A percentile compares a stretch with the other conserved stretches of the same genome.
These are phyloP conservation scores for Syzygium aqueum DNA, from an alignment of 345 rosid species.

Conservation along the genomic window DNA sequence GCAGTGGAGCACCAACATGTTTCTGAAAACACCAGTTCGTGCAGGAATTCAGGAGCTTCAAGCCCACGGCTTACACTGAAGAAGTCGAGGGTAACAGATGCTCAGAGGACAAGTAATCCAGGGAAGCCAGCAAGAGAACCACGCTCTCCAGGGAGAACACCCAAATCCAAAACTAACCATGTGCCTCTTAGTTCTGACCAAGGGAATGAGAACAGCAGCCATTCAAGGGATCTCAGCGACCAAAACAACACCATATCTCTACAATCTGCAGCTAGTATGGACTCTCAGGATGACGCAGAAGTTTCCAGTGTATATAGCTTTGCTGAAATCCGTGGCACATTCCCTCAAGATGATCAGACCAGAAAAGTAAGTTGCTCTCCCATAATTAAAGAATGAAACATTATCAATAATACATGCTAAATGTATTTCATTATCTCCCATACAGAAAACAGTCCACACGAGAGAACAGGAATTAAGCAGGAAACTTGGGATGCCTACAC, in stretches of 20 bases:
- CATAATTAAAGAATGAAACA: not conserved
- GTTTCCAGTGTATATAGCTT: constrained; percentile 45
- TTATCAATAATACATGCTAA: not conserved
- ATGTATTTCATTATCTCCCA: constrained; percentile 6
- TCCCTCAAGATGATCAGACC: constrained; percentile 23
- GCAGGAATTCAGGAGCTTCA: constrained; percentile 29
- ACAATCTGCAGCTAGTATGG: constrained; percentile 47
- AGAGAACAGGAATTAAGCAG: constrained; percentile 13
- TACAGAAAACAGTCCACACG: constrained; percentile 39
- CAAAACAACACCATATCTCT: constrained; percentile 26
- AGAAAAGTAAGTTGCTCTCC: constrained; percentile 25
- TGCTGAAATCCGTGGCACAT: not conserved
- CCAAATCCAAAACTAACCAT: constrained; percentile 20
- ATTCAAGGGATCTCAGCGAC: constrained; percentile 35
- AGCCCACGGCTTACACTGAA: constrained; percentile 44
- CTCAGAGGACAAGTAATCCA: constrained; percentile 30
- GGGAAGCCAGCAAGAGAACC: constrained; percentile 36
- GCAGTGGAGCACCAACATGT: constrained; percentile 19
- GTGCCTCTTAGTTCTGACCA: constrained; percentile 32
- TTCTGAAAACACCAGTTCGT: constrained; percentile 19
- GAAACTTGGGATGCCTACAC: constrained; percentile 28
- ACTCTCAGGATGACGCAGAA: constrained; percentile 51
- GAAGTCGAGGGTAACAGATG: constrained; percentile 40
- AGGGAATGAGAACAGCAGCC: constrained; percentile 33
- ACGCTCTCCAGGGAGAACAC: constrained; percentile 28